Percentiles rank a stretch among this genome's conserved stretches.
These are phyloP conservation scores for Bolboschoenoplectus hybrid DNA, from an alignment of 202 grass and related monocot species.

Conservation along the genomic window DNA sequence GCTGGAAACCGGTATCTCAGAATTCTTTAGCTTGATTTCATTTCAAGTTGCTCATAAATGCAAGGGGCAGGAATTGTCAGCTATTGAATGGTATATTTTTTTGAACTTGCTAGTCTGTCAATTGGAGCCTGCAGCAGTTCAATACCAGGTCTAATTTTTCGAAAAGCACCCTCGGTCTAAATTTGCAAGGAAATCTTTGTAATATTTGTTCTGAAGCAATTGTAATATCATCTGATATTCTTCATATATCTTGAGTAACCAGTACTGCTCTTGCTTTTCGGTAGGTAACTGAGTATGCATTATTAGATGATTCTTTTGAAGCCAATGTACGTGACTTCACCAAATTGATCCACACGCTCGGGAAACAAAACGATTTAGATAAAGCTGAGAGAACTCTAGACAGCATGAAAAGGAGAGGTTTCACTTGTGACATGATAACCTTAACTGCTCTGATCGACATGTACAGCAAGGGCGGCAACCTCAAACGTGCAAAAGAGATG, in stretches of 20 bases:
- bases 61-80: not conserved
- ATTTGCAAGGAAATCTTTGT: not conserved
- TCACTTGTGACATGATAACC: constrained; percentile 74
- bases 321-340: constrained; percentile 78
- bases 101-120: not conserved
- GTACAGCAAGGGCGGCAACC: constrained; percentile 70
- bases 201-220: constrained; percentile 18
- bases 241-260: constrained; percentile 2
- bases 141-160: not conserved
- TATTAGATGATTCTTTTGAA: constrained; percentile 74
- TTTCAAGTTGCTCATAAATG: not conserved
- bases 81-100: not conserved
- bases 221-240: not conserved
- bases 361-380: constrained; percentile 66
- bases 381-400: constrained; percentile 67
- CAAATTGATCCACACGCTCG: constrained; percentile 71
- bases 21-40: not conserved
- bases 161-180: not conserved
- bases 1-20: not conserved
- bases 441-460: constrained; percentile 65
- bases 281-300: constrained; percentile 61
- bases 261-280: not conserved
- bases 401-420: constrained; percentile 69
- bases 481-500: constrained; percentile 48
- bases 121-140: not conserved